phyloP scores from a whole-genome alignment of 2,329 filamentous ascomycete species.

The Tolypocladium paradoxum region DNA sequence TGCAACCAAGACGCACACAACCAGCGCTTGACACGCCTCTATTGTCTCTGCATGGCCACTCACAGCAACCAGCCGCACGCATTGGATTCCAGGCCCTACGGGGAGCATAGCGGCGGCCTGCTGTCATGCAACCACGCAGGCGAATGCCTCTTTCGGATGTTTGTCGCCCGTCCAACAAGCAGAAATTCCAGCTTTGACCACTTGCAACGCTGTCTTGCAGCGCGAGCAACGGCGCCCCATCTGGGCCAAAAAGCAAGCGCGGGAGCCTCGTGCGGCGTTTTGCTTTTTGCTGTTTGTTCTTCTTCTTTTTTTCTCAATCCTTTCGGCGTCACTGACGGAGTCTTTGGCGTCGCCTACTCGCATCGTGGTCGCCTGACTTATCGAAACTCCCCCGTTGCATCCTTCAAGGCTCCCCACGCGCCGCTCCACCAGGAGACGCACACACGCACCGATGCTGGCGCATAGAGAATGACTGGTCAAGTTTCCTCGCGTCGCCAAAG shows the following conservation, averaged over 20 bases:
- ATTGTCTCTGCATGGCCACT: neutral
- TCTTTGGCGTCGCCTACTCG: neutral
- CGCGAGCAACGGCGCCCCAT: neutral
- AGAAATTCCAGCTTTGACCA: neutral
- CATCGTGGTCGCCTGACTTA: neutral
- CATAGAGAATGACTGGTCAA: constrained; percentile 1
- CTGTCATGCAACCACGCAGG: neutral
- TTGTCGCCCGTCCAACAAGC: neutral
- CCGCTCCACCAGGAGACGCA: neutral
- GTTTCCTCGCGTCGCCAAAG: neutral
- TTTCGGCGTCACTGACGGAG: neutral
- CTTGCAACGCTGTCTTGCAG: neutral
- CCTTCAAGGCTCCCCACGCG: neutral
- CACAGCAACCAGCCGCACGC: neutral
- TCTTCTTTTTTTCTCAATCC: no score
- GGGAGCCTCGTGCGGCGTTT: neutral
- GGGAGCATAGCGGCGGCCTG: neutral
- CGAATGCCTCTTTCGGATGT: neutral
- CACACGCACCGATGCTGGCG: neutral
- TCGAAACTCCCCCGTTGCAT: neutral
- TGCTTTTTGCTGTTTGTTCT: neutral
- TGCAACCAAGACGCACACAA: neutral
- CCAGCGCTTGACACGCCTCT: neutral
- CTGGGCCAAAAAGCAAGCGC: neutral
- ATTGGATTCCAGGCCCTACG: neutral